Conservation (phyloP, 23 red algal species). For the Gracilaria gracilis region DNA sequence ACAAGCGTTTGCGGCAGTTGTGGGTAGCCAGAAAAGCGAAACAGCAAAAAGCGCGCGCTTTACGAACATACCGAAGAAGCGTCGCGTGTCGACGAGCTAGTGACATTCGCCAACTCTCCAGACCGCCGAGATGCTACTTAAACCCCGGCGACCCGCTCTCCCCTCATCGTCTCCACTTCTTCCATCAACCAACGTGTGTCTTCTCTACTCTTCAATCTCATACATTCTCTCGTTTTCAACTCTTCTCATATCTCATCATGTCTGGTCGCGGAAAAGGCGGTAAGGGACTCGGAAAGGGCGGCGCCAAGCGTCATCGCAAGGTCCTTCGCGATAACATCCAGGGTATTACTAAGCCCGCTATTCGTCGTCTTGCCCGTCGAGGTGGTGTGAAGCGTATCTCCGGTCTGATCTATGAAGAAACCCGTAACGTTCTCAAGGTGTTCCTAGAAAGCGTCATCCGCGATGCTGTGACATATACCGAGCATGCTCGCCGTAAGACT, state of each 20-base stretch:
- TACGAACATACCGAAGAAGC: neutral
- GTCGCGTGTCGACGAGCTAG: neutral
- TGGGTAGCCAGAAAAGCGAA: neutral
- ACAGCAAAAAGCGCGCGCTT: constrained; percentile 35
- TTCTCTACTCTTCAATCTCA: neutral
- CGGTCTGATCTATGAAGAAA: constrained; percentile 99
- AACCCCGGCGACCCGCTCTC: neutral
- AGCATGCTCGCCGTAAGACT: constrained; percentile 99
- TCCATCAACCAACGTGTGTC: neutral
- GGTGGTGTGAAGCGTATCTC: constrained; percentile 99
- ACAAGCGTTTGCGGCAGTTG: neutral
- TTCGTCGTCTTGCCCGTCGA: constrained; percentile 95
- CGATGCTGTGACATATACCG: constrained; percentile 98
- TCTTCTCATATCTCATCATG: constrained; percentile 71
- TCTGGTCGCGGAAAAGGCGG: constrained; percentile 99
- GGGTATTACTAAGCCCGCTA: constrained; percentile 99
- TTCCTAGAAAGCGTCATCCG: constrained; percentile 97
- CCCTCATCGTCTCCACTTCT: neutral
- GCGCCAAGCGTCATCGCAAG: constrained; percentile 99
- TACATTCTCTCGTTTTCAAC: constrained; percentile 23
- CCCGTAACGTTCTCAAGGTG: constrained; percentile 98
- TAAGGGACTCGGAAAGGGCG: constrained; percentile 99
- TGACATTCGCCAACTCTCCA: neutral
- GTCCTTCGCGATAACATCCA: constrained; percentile 99
- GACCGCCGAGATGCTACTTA: neutral